Evolutionary conservation across 1,284 basidiomycete genomes (phyloP), one percentile per base, ranked within the genome.

Genomic region (Naganishia albida): DNA sequence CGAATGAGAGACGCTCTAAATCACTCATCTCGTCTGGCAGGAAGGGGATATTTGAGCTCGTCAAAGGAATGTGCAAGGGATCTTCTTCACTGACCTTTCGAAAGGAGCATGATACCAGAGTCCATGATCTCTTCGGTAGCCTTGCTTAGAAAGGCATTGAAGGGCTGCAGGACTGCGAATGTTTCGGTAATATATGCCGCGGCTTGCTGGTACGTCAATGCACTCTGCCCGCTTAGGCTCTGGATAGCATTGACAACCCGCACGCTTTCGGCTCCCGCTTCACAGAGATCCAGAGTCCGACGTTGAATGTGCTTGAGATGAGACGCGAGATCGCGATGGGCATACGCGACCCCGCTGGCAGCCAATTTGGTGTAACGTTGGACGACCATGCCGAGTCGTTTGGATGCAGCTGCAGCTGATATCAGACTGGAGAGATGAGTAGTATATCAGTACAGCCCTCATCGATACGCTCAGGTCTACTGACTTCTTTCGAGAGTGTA

Each of bases 401-500:
- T 48, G 25, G 57, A 25, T 18, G 34, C 57, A 40, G 26, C 7
- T 26, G 57, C 44, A 39, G 34, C 62, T 51, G 26, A 26, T 20
- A 66, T 18, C 26, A 54, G 38, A 50, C 40, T 34, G n/a, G n/a
- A 46, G 26, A 48, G 28, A 34, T 60, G 43, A 28, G 4, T 10
- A 34, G 13, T 25, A 26, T 28, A 18, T 42, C 3, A n/a, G 42
- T 25, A 43, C 13, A 15, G 30, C 20, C 25, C 38, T 57, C 43
- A 63, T 25, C 40, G n/a, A 16, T 23, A 23, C 38, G 40, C 13
- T n/a, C 6, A 30, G 23, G 16, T 42, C 13, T 7, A 26, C 82
- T 75, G 66, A 85, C 85, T 75, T 71, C 10, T 72, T 60, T 67
- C 84, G 76, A 44, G 77, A 73, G 6, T 74, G 83, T 7, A 92